A percentile compares a stretch with the other conserved stretches of the same genome.
Evolutionary conservation across 139 green algal species (phyloP).

Genomic region (Chlamydomonas schloesseri): DNA sequence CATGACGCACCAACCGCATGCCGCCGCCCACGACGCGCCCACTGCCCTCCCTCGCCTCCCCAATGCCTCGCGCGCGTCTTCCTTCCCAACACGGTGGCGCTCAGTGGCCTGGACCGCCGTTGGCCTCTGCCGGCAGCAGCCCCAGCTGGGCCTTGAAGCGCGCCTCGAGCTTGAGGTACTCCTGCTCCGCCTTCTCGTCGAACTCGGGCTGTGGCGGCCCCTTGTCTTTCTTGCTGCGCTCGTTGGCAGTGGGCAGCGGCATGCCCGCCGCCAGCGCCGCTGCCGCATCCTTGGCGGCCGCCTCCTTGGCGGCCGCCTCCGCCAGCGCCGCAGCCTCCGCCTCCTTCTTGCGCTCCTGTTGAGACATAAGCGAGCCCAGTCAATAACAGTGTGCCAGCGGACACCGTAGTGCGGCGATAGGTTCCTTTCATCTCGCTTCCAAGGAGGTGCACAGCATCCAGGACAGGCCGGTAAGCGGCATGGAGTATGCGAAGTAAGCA

Average conservation of each 20-base stretch:
- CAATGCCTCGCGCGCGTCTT: too few species aligned
- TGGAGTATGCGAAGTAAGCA: too few species aligned
- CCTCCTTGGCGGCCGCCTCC: slow-evolving; percentile 22
- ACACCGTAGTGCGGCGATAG: too few species aligned
- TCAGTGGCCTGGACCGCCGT: background rate
- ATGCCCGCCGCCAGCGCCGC: slow-evolving; percentile 12
- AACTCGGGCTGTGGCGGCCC: slow-evolving; percentile 34
- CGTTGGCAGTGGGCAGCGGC: background rate
- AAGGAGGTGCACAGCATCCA: too few species aligned
- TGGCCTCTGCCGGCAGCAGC: slow-evolving; percentile 26
- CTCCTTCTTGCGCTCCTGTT: slow-evolving; percentile 48
- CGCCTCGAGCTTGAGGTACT: slow-evolving; percentile 65
- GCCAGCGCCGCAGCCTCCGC: slow-evolving; percentile 38
- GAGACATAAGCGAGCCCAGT: too few species aligned
- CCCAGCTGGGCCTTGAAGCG: slow-evolving; percentile 55
- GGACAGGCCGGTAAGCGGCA: too few species aligned
- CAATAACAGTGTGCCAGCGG: too few species aligned
- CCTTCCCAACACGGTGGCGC: too few species aligned
- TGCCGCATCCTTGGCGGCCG: slow-evolving; percentile 38
- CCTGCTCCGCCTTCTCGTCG: slow-evolving; percentile 61
- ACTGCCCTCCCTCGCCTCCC: too few species aligned
- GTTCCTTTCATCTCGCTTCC: too few species aligned
- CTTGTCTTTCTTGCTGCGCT: background rate
- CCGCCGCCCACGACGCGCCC: too few species aligned
- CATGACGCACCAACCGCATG: too few species aligned